Conservation (phyloP, 805 yeast genomes). For the Pachysolen tannophilus region DNA sequence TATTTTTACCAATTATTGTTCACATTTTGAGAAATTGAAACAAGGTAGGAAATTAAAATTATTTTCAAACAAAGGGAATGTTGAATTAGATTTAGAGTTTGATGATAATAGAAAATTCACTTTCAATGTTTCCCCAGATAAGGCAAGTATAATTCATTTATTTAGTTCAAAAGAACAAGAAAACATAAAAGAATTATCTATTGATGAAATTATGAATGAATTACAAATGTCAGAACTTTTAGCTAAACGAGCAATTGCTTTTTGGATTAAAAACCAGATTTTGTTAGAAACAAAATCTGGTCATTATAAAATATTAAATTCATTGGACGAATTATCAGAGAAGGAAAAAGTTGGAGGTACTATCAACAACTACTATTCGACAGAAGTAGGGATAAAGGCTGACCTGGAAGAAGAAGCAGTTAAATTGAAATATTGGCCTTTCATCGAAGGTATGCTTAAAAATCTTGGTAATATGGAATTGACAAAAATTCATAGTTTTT, state of each 20-base stretch:
- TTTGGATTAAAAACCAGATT: background rate
- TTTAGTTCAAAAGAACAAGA: constrained; percentile 26
- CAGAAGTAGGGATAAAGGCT: too few species aligned
- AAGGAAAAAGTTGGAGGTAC: too few species aligned
- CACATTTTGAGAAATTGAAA: constrained; percentile 34
- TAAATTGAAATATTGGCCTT: background rate
- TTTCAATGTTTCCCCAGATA: constrained; percentile 56
- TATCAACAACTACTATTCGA: too few species aligned
- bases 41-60: constrained; percentile 52
- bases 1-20: constrained; percentile 35
- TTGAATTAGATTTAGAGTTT: constrained; percentile 51
- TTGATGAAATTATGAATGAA: background rate
- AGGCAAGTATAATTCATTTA: constrained; percentile 52
- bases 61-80: constrained; percentile 53
- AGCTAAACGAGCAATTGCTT: background rate
- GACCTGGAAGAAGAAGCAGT: background rate
- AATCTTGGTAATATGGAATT: background rate
- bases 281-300: background rate
- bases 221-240: background rate
- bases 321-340: background rate
- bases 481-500: background rate
- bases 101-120: constrained; percentile 27
- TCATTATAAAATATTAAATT: background rate
- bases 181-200: background rate
- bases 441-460: background rate